phyloP scores from a whole-genome alignment of 78 protist species.

The slime mould (Dictyostelium discoideum) region dicty_2.7 NC_007090.3:1661501-1662000 shows the following conservation, averaged over 20 bases:
- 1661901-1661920: not conserved
- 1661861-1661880: not conserved
- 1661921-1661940: not conserved
- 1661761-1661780: not conserved
- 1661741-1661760: not conserved
- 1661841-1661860: too few relatives aligned
- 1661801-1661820: not conserved
- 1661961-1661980: constrained; percentile 35
- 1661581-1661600: not conserved
- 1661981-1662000: constrained; percentile 60
- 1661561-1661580: not conserved
- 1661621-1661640: constrained; percentile 4
- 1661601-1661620: constrained; percentile 2
- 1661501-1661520: not conserved
- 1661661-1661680: not conserved
- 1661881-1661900: not conserved
- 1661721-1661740: not conserved
- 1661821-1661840: not conserved
- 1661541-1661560: not conserved
- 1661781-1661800: not conserved
- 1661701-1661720: constrained; percentile 14
- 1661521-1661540: not conserved
- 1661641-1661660: not conserved
- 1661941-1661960: not conserved
- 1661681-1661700: not conserved